phyloP scores from a whole-genome alignment of 371 early-diverging fungal genomes.

The Mucor mucedo region DNA sequence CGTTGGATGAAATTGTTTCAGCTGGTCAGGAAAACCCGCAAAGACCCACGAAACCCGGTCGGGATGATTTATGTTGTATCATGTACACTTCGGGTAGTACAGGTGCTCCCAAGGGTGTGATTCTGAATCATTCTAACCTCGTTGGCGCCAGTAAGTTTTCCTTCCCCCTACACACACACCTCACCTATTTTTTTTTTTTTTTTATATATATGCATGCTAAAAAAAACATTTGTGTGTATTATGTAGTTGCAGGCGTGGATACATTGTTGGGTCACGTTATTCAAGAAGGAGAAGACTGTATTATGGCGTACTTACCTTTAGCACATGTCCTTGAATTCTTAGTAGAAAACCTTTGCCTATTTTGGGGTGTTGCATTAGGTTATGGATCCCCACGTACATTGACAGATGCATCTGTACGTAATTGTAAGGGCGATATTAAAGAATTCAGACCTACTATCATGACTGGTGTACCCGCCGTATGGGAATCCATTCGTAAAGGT shows the following conservation, averaged over 20 bases:
- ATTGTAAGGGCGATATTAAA: slow-evolving; percentile 75
- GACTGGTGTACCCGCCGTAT: slow-evolving; percentile 81
- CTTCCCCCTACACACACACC: too few relatives aligned
- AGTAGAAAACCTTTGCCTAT: slow-evolving; percentile 59
- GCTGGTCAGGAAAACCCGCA: slow-evolving; percentile 47
- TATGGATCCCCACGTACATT: slow-evolving; percentile 77
- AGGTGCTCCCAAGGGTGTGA: slow-evolving; percentile 71
- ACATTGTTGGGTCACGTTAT: slow-evolving; percentile 74
- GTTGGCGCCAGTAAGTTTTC: slow-evolving; percentile 51
- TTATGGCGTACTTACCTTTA: slow-evolving; percentile 84
- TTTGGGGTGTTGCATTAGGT: slow-evolving; percentile 67
- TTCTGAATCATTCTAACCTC: slow-evolving; percentile 62
- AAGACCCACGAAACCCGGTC: slow-evolving; percentile 54
- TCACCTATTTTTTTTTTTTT: too few relatives aligned
- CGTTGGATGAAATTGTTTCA: slow-evolving; percentile 46
- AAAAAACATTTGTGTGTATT: background rate
- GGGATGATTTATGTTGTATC: slow-evolving; percentile 74
- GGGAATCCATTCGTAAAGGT: slow-evolving; percentile 75
- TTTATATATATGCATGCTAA: background rate
- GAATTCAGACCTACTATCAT: slow-evolving; percentile 82
- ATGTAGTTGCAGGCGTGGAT: slow-evolving; percentile 74
- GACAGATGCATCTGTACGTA: slow-evolving; percentile 71
- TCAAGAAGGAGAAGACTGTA: slow-evolving; percentile 58
- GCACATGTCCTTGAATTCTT: slow-evolving; percentile 82
- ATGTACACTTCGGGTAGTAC: slow-evolving; percentile 83